These are phyloP conservation scores for Nakaseomyces delphensis DNA, from an alignment of 1,139 yeast genomes.

Conservation along the genomic window DNA sequence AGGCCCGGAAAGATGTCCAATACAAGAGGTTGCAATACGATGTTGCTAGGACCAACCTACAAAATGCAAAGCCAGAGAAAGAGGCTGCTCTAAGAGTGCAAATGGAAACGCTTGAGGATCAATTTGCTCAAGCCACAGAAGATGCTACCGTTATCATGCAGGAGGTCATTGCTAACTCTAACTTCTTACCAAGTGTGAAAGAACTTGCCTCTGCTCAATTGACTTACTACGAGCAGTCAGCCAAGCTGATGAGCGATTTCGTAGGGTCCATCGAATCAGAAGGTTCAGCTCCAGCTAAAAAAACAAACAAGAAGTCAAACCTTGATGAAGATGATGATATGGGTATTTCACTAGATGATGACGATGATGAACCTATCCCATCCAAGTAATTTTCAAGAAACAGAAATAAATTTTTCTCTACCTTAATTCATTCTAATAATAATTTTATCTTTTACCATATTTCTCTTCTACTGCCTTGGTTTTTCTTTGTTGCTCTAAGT, in stretches of 20 bases:
- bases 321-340: neutral
- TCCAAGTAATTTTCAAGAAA: neutral
- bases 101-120: slow-evolving; percentile 83
- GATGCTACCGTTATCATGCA: slow-evolving; percentile 82
- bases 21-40: slow-evolving; percentile 75
- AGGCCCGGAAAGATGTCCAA: slow-evolving; percentile 69
- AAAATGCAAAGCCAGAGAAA: slow-evolving; percentile 62
- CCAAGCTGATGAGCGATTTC: slow-evolving; percentile 58
- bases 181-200: slow-evolving; percentile 59
- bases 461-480: neutral
- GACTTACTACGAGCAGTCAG: slow-evolving; percentile 72
- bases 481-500: neutral
- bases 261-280: slow-evolving; percentile 31
- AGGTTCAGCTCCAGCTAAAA: slow-evolving; percentile 7
- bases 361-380: slow-evolving; percentile 6
- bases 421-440: neutral
- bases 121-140: slow-evolving; percentile 83
- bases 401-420: neutral
- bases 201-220: slow-evolving; percentile 74
- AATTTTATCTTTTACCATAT: too few species aligned
- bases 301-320: neutral
- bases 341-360: slow-evolving; percentile 7
- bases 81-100: slow-evolving; percentile 68
- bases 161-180: slow-evolving; percentile 66
- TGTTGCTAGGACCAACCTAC: slow-evolving; percentile 63